Percentiles rank a stretch among this genome's conserved stretches.
These are phyloP conservation scores for Acacia confusa DNA, from an alignment of 306 rosid species.

Conservation along the genomic window DNA sequence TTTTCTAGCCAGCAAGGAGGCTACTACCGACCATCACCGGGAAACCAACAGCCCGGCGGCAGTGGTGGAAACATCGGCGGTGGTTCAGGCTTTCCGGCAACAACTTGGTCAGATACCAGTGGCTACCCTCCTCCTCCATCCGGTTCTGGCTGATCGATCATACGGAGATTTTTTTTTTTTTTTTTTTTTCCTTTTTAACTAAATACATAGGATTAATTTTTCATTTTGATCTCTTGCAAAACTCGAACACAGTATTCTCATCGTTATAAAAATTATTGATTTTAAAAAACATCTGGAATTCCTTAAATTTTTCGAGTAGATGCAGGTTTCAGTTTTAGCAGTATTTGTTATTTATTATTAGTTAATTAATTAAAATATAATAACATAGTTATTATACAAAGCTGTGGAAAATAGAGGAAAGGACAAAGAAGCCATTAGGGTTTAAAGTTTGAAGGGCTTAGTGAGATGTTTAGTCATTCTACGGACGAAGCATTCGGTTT, in stretches of 20 bases:
- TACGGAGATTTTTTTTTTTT: background rate
- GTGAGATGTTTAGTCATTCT: background rate
- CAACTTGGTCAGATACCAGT: conserved; percentile 65
- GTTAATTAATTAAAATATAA: background rate
- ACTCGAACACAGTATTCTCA: background rate
- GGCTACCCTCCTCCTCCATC: conserved; percentile 60
- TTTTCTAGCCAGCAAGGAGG: conserved; percentile 47
- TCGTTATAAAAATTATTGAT: background rate
- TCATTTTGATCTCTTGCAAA: background rate
- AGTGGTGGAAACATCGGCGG: background rate
- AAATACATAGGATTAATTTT: background rate
- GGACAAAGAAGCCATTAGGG: conserved; percentile 24
- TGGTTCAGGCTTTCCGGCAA: conserved; percentile 33
- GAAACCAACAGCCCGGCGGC: conserved; percentile 26
- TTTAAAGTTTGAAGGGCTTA: background rate
- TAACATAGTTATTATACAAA: background rate
- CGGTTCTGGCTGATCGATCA: conserved; percentile 49
- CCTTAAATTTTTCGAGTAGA: background rate
- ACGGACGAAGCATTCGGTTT: background rate
- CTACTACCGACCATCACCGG: conserved; percentile 44
- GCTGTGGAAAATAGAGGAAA: background rate
- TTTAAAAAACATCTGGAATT: background rate
- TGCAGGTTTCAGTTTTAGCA: background rate
- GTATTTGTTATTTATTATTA: background rate
- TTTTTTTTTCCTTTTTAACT: background rate